Evolutionary conservation across 176 grass and related monocot species (phyloP).

Genomic region (Chloris gayana): DNA sequence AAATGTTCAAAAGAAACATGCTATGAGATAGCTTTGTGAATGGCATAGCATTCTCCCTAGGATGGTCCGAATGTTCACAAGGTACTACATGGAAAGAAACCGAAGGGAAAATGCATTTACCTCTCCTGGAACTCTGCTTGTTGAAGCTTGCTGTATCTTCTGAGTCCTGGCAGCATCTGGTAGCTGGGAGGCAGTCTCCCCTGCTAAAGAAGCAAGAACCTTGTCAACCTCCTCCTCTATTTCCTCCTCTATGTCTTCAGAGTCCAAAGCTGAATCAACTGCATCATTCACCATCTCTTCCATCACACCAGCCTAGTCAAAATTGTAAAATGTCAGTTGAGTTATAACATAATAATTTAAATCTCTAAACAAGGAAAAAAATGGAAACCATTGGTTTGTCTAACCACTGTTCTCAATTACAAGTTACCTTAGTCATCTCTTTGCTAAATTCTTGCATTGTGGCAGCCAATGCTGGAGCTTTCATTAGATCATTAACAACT

Average conservation of each 20-base stretch:
- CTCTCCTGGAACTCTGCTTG: slow-evolving; percentile 57
- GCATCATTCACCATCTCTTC: slow-evolving; percentile 95
- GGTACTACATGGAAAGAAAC: not conserved
- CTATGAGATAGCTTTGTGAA: slow-evolving; percentile 1
- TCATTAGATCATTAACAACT: slow-evolving; percentile 84
- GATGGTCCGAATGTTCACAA: not conserved
- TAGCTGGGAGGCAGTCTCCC: slow-evolving; percentile 69
- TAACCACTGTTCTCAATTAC: not conserved
- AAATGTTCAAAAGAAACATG: slow-evolving; percentile 10
- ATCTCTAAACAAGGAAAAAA: not conserved
- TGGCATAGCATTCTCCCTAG: not conserved
- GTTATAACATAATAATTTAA: not conserved
- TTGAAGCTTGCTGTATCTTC: slow-evolving; percentile 72
- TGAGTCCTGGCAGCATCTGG: slow-evolving; percentile 75
- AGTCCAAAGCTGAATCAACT: slow-evolving; percentile 90
- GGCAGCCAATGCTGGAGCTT: slow-evolving; percentile 87
- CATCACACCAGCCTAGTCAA: slow-evolving; percentile 74
- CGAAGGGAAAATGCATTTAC: slow-evolving; percentile 22
- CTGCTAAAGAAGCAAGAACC: slow-evolving; percentile 78
- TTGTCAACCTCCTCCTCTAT: slow-evolving; percentile 94
- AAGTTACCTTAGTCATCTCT: slow-evolving; percentile 92
- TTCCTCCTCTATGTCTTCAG: slow-evolving; percentile 94
- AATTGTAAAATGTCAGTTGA: slow-evolving; percentile 25
- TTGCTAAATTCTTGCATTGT: slow-evolving; percentile 96
- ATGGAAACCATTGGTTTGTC: not conserved